These are phyloP conservation scores for Ceratobasidium sp. DNA, from an alignment of 1,284 basidiomycete species.

Conservation along the genomic window DNA sequence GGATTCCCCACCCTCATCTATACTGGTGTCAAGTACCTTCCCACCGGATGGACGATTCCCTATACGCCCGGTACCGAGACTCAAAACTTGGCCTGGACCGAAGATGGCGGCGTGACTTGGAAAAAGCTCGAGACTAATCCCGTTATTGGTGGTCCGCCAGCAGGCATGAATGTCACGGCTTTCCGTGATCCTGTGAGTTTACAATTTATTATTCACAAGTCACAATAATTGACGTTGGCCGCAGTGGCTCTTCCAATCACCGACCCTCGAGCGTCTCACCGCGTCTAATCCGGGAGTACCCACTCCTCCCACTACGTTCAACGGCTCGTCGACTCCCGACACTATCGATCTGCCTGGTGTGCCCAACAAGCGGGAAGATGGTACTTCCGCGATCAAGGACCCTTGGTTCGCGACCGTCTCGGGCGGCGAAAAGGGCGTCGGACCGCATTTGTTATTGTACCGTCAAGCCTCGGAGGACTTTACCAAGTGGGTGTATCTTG, in stretches of 20 bases:
- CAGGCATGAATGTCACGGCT: constrained; percentile 27
- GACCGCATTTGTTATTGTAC: constrained; percentile 30
- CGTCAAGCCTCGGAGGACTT: constrained; percentile 29
- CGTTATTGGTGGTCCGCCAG: constrained; percentile 26
- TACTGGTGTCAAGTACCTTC: constrained; percentile 27
- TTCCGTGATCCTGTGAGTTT: constrained; percentile 29
- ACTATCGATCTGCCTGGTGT: constrained; percentile 2
- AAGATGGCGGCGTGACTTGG: constrained; percentile 35
- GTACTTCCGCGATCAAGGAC: constrained; percentile 3
- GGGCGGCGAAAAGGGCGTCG: constrained; percentile 24
- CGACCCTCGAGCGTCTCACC: constrained; percentile 15
- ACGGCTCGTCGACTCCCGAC: constrained; percentile 11
- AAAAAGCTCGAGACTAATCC: constrained; percentile 33
- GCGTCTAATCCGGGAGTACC: constrained; percentile 17
- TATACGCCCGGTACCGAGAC: constrained; percentile 33
- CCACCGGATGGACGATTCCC: constrained; percentile 20
- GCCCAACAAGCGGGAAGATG: no score
- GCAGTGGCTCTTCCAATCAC: constrained; percentile 37
- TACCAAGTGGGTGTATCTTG: constrained; percentile 34
- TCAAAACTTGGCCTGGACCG: constrained; percentile 36
- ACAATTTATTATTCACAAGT: background rate
- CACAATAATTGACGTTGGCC: background rate
- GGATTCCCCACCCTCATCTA: constrained; percentile 35
- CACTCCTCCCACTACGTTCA: constrained; percentile 25
- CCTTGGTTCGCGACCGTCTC: constrained; percentile 34